Evolutionary conservation across 2,329 filamentous ascomycete species (phyloP).

Genomic region (Chrysoporthe cubensis): DNA sequence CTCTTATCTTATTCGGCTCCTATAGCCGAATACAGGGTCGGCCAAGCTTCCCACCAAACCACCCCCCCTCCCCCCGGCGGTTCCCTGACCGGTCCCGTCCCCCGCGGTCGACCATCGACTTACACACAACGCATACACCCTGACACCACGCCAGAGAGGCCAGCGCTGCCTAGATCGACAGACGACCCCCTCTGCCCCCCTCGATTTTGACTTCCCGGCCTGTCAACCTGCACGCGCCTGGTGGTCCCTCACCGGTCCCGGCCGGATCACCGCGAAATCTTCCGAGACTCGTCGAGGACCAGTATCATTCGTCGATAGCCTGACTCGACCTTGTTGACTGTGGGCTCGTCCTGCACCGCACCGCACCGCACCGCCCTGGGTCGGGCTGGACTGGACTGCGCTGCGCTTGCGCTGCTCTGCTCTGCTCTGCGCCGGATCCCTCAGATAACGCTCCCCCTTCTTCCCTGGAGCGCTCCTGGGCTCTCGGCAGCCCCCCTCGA

Average conservation of each 20-base stretch:
- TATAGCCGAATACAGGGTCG: conserved; percentile 21
- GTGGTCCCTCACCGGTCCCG: conserved; percentile 13
- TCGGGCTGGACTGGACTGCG: neutral
- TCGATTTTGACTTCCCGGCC: neutral
- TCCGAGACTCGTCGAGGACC: conserved; percentile 6
- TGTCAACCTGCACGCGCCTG: conserved; percentile 12
- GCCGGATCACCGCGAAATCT: conserved; percentile 12
- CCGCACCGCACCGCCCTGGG: too few species aligned
- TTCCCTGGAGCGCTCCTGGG: neutral
- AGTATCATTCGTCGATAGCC: conserved; percentile 4
- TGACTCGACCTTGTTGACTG: neutral
- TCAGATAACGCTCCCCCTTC: neutral
- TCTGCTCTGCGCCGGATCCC: neutral
- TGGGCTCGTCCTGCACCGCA: neutral
- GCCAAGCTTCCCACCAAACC: conserved; percentile 14
- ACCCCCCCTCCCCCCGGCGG: neutral
- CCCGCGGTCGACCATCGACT: neutral
- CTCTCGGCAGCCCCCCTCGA: conserved; percentile 10
- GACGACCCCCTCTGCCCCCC: neutral
- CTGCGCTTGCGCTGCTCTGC: neutral
- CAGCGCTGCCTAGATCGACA: neutral
- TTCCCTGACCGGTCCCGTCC: neutral
- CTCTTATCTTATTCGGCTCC: conserved; percentile 27
- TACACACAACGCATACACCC: too few species aligned
- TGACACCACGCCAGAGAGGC: neutral